A percentile compares a stretch with the other conserved stretches of the same genome.
These are phyloP conservation scores for Colletotrichum cuscutae DNA, from an alignment of 2,329 filamentous ascomycete species.

Conservation along the genomic window DNA sequence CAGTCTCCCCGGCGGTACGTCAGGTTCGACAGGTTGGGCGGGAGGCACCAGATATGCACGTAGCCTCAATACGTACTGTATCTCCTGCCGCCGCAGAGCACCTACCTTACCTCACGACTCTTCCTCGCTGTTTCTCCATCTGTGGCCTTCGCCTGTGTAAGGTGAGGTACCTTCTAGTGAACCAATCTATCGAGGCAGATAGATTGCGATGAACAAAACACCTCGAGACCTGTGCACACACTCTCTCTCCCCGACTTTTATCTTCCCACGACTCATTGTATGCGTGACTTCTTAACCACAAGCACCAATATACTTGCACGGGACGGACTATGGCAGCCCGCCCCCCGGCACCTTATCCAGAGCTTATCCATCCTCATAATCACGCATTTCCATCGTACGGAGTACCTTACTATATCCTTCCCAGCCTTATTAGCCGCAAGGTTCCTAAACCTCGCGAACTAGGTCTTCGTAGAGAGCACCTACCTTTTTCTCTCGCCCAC, in stretches of 20 bases:
- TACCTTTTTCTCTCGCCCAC: background rate
- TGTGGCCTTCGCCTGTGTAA: too few relatives aligned
- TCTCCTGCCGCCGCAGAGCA: background rate
- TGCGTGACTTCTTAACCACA: background rate
- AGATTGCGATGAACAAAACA: background rate
- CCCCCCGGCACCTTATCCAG: background rate
- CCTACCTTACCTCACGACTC: background rate
- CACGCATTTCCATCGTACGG: background rate
- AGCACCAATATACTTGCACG: background rate
- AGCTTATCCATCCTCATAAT: background rate
- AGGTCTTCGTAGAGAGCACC: background rate
- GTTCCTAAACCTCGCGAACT: background rate
- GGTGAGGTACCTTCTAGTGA: background rate
- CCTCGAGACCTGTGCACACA: background rate
- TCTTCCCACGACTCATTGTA: background rate
- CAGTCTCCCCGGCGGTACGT: conserved; percentile 30
- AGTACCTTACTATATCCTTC: background rate
- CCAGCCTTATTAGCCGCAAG: background rate
- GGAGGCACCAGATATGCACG: conserved; percentile 8
- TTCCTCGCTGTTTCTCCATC: background rate
- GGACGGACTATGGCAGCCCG: background rate
- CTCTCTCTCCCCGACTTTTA: background rate
- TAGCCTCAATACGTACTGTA: conserved; percentile 1
- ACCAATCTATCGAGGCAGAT: background rate
- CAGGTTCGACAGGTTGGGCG: conserved; percentile 16